Base-by-base conservation (phyloP, 1,284 basidiomycete genomes). In the Heimioporus retisporus region DNA sequence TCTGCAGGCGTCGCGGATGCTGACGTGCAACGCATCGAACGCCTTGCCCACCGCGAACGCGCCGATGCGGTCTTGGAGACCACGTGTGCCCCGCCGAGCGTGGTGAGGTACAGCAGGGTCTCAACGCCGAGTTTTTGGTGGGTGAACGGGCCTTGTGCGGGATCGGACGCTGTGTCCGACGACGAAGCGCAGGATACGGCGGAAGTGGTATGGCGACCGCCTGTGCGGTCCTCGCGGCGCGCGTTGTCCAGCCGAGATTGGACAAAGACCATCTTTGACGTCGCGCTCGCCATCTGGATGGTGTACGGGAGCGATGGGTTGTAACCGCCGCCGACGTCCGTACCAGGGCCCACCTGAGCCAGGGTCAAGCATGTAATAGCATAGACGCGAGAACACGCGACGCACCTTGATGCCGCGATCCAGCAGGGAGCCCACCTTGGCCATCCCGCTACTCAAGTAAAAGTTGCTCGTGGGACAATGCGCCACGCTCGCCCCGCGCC, bases 391-490 rank as follows among this genome's bases (percentile, higher is more conserved):
- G 10, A 35, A 35, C 35, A 35, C 35, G 35, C 2, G 18, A 73
- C 79, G 62, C 64, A 94, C 94, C 84, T 97, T 97, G 78, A 98
- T 88, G 0, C 94, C 95, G 59, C 81, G 81, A 78, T 97, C 94
- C n/a, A 98, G 85, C 80, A 94, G 88, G 70, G 86, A 83, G 7
- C 93, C 93, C 18, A 98, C 87, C n/a, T 86, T 87, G 2, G 95
- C 93, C 42, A 93, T 86, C 10, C 97, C 97, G 65, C 93, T 95
- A 51, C 91, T 86, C 64, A 99, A 76, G 81, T 98, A 94, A 77
- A 97, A 92, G 77, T 98, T 99, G 76, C 92, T 95, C 58, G 91
- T 93, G 15, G 97, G 96, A 78, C 97, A 98, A 80, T 98, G 97
- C 70, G 93, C 93, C 51, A 98, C 87, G 4, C 96, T 96, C 8